phyloP scores from a whole-genome alignment of 306 rosid genomes.

The Trifolium fragiferum region DNA sequence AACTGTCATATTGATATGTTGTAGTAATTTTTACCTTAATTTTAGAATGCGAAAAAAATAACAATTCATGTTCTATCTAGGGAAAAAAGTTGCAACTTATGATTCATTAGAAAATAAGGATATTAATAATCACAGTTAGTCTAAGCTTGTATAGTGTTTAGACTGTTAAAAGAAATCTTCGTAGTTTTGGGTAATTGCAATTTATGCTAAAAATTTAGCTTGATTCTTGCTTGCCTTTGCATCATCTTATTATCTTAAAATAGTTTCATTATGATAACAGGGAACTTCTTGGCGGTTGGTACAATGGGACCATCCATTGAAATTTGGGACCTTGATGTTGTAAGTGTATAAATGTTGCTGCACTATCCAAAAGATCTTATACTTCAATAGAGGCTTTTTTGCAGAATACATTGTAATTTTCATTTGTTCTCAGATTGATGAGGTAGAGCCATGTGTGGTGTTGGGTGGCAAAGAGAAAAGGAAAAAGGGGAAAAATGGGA shows the following conservation, averaged over 20 bases:
- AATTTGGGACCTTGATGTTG: conserved; percentile 96
- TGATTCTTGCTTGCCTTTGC: conserved; percentile 3
- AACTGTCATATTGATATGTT: conserved; percentile 8
- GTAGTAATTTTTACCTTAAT: background rate
- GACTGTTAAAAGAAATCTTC: background rate
- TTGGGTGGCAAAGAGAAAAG: conserved; percentile 79
- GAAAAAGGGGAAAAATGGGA: conserved; percentile 59
- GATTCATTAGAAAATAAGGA: conserved; percentile 12
- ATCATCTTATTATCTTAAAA: conserved; percentile 25
- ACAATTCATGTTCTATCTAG: background rate
- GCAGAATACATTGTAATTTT: conserved; percentile 19
- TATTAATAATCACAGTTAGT: background rate
- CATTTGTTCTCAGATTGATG: conserved; percentile 68
- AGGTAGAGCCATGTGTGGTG: conserved; percentile 71
- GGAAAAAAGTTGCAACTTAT: background rate
- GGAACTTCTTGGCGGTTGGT: conserved; percentile 86
- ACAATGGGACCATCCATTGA: conserved; percentile 90
- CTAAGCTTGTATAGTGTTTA: background rate
- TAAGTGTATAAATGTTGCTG: conserved; percentile 42
- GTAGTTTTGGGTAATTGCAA: background rate
- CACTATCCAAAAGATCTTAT: background rate
- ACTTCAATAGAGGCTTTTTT: conserved; percentile 8
- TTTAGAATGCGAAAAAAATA: conserved; percentile 10
- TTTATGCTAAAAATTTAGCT: conserved; percentile 21
- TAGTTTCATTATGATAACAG: conserved; percentile 52